These are phyloP conservation scores for Didymella lethalis DNA, from an alignment of 2,329 filamentous ascomycete species.

Conservation along the genomic window DNA sequence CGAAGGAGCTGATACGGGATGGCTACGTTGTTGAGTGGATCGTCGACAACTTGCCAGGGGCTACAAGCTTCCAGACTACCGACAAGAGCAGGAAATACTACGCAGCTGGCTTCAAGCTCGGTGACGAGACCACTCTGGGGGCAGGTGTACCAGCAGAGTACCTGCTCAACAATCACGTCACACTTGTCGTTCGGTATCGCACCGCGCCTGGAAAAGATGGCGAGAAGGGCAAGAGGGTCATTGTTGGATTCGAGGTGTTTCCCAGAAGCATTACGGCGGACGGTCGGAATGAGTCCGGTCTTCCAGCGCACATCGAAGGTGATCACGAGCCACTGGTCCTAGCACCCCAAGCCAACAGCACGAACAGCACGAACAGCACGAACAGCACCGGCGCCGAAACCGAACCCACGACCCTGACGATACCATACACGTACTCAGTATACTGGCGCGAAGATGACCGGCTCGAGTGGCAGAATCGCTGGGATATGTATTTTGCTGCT, in stretches of 20 bases:
- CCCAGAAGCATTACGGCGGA: conserved; percentile 77
- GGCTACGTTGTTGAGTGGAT: conserved; percentile 94
- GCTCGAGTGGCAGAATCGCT: conserved; percentile 83
- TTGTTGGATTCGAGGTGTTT: conserved; percentile 91
- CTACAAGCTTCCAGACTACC: conserved; percentile 85
- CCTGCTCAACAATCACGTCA: conserved; percentile 88
- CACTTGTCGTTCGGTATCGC: conserved; percentile 81
- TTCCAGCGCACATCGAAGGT: conserved; percentile 71
- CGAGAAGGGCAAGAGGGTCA: conserved; percentile 75
- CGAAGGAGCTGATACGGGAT: conserved; percentile 75
- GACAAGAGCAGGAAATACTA: conserved; percentile 89
- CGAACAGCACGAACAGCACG: conserved; percentile 65
- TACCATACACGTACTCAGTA: conserved; percentile 88
- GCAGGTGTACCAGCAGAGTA: conserved; percentile 68
- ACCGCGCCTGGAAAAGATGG: conserved; percentile 73
- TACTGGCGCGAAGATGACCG: conserved; percentile 85
- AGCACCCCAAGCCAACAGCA: conserved; percentile 67
- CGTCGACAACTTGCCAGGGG: conserved; percentile 87
- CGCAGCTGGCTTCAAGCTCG: conserved; percentile 87
- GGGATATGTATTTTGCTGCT: conserved; percentile 90
- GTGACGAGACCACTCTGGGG: conserved; percentile 73
- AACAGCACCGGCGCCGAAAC: conserved; percentile 57
- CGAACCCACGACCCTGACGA: conserved; percentile 71
- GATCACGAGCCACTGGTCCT: conserved; percentile 73
- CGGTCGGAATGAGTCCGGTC: conserved; percentile 69